These are phyloP conservation scores for Acacia melanoxylon DNA, from an alignment of 306 rosid species.

Conservation along the genomic window DNA sequence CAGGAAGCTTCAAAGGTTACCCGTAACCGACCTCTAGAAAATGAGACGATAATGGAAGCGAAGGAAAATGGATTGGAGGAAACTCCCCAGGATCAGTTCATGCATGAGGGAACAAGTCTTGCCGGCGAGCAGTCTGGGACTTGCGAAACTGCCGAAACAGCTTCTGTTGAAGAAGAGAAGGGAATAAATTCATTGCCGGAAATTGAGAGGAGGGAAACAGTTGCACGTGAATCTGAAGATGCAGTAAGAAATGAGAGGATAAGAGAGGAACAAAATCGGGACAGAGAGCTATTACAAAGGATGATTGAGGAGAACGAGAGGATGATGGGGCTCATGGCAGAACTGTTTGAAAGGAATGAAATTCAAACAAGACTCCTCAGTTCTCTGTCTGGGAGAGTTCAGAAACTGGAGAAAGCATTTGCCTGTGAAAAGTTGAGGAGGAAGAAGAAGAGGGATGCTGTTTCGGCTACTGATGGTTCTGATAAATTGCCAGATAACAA, in stretches of 20 bases:
- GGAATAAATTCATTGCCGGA: conserved; percentile 21
- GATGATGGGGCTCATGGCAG: conserved; percentile 61
- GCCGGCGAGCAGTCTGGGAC: background rate
- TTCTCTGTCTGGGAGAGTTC: conserved; percentile 65
- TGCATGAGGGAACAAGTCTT: background rate
- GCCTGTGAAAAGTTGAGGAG: conserved; percentile 48
- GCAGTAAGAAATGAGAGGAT: background rate
- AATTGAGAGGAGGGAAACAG: conserved; percentile 13
- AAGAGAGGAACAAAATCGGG: conserved; percentile 7
- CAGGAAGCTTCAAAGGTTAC: background rate
- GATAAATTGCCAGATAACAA: background rate
- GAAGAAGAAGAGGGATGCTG: conserved; percentile 30
- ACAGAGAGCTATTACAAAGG: conserved; percentile 43
- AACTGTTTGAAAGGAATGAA: conserved; percentile 51
- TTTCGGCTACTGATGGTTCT: background rate
- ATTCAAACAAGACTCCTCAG: conserved; percentile 50
- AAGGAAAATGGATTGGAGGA: background rate
- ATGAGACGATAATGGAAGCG: background rate
- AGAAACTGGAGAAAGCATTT: conserved; percentile 57
- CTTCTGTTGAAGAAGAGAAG: conserved; percentile 14
- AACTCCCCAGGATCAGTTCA: background rate
- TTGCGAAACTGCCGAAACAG: background rate
- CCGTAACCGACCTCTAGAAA: background rate
- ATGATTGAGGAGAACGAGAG: conserved; percentile 63
- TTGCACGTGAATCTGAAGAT: background rate